phyloP scores from a whole-genome alignment of 352 stramenopile genomes.

The Phytophthora ohioensis region DNA sequence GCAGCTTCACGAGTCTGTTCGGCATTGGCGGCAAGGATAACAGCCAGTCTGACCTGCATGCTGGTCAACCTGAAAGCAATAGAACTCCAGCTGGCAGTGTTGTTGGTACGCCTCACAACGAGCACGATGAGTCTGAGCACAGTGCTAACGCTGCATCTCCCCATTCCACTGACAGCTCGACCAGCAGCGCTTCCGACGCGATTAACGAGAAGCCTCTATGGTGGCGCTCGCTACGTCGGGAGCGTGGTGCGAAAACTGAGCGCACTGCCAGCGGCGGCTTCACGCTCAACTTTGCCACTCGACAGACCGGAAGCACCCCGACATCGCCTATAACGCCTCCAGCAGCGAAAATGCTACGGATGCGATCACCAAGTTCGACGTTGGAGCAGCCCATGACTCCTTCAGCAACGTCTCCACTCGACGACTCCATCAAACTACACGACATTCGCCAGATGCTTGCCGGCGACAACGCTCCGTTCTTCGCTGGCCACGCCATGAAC shows the following conservation, averaged over 20 bases:
- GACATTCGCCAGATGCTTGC: slow-evolving; percentile 62
- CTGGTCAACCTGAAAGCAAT: slow-evolving; percentile 38
- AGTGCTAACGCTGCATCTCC: slow-evolving; percentile 34
- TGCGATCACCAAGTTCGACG: slow-evolving; percentile 18
- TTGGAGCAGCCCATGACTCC: slow-evolving; percentile 23
- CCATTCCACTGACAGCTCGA: slow-evolving; percentile 42
- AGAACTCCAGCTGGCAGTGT: slow-evolving; percentile 41
- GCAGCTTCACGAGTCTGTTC: slow-evolving; percentile 75
- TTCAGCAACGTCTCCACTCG: slow-evolving; percentile 42
- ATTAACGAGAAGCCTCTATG: slow-evolving; percentile 75
- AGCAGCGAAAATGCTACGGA: slow-evolving; percentile 23
- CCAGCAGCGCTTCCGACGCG: slow-evolving; percentile 51
- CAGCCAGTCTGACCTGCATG: slow-evolving; percentile 55
- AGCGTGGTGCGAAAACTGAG: slow-evolving; percentile 62
- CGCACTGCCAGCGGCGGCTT: slow-evolving; percentile 72
- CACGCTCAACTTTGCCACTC: slow-evolving; percentile 56
- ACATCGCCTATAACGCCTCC: slow-evolving; percentile 40
- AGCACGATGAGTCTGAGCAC: slow-evolving; percentile 29
- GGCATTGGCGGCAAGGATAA: slow-evolving; percentile 47
- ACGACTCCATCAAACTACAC: slow-evolving; percentile 67
- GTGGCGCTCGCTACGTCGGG: slow-evolving; percentile 75
- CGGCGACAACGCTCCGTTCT: slow-evolving; percentile 66
- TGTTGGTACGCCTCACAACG: slow-evolving; percentile 24
- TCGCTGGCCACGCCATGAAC: slow-evolving; percentile 55
- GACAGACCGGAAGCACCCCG: slow-evolving; percentile 44